Evolutionary conservation across 352 stramenopile genomes (phyloP), one percentile per base, ranked within the genome.

Genomic region (Phytophthora melonis): DNA sequence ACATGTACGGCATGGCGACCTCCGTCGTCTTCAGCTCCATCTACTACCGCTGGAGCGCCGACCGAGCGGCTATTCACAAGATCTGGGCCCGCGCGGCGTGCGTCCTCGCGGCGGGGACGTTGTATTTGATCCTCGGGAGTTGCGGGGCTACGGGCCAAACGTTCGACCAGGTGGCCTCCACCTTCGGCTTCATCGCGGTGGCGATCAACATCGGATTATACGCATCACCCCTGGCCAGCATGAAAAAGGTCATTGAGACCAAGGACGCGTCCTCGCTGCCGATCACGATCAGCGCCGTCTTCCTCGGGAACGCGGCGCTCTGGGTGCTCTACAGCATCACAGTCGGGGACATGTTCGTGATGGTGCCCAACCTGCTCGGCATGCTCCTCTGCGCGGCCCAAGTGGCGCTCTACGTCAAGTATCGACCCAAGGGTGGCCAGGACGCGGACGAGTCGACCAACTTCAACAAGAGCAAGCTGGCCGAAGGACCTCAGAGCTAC

Each of bases 231-330:
- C 27, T 83, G 5, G 76, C 63, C 5, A 69, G 62, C 47, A 75
- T 83, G 68, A 82, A 82, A 60, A 77, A 75, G 14, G 75, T 82
- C 64, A 58, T 82, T 7, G 39, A 77, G 55, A 79, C 67, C 55
- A 72, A 74, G 60, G 70, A 77, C 23, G 63, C 71, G 43, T 74
- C 67, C 5, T 79, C 68, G 11, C 27, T 82, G 21, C 76, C 76
- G 2, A 78, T 80, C 47, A 63, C 76, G 1, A 75, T 82, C 36
- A 72, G 60, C 23, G 61, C 21, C 23, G 72, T 80, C 9, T 75
- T 78, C 57, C 65, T 80, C 6, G 65, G 75, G 19, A 80, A 75
- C 59, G 72, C 66, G 9, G 66, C 68, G 32, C 61, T 82, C 10
- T 82, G 76, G 76, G 63, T 78, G 9, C 3, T 74, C 23, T 82